A percentile compares a stretch with the other conserved stretches of the same genome.
Evolutionary conservation across 192 early-diverging fungal genomes (phyloP).

Genomic region (Mortierella claussenii): DNA sequence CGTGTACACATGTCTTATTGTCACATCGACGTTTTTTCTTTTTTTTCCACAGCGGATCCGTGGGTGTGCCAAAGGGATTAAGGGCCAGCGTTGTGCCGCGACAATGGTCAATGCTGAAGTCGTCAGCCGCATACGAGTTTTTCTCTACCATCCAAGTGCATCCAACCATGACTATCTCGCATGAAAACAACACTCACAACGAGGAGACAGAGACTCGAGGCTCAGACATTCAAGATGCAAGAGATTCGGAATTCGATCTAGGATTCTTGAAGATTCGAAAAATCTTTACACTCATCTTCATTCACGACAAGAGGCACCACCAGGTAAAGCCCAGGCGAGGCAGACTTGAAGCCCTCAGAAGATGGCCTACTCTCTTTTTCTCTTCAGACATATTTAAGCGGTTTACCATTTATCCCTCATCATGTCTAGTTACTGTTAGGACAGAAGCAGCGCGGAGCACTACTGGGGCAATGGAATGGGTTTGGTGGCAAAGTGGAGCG

Average conservation of each 20-base stretch:
- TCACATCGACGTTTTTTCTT: no score
- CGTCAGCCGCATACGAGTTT: no score
- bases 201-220: neutral
- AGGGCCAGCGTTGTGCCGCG: no score
- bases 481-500: conserved; percentile 48
- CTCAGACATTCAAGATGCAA: neutral
- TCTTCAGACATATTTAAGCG: neutral
- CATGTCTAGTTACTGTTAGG: conserved; percentile 21
- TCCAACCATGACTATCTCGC: no score
- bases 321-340: conserved; percentile 18
- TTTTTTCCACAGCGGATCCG: no score
- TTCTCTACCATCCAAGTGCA: no score
- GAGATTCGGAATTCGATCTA: conserved; percentile 19
- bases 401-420: neutral
- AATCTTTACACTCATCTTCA: conserved; percentile 44
- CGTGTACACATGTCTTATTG: no score
- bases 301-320: conserved; percentile 28
- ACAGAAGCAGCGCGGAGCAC: conserved; percentile 28
- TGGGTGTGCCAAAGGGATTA: no score
- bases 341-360: neutral
- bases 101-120: no score
- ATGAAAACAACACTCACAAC: no score
- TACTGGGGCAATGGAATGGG: conserved; percentile 49
- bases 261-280: conserved; percentile 13
- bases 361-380: neutral